These are phyloP conservation scores for Linum trigynum DNA, from an alignment of 345 rosid species.

Conservation along the genomic window DNA sequence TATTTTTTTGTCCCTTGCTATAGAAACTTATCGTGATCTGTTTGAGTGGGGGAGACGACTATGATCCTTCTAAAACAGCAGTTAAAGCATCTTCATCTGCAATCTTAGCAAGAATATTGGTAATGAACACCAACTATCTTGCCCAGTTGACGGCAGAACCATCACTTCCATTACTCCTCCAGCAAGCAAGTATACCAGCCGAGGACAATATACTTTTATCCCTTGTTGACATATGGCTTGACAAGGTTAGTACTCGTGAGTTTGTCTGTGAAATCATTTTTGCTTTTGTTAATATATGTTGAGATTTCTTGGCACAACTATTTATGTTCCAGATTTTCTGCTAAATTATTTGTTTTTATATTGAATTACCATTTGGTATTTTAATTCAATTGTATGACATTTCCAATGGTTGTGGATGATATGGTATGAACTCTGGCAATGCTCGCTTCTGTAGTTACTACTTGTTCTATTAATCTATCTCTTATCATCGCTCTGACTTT, in stretches of 20 bases:
- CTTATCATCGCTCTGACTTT: slow-evolving; percentile 6
- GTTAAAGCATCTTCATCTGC: slow-evolving; percentile 82
- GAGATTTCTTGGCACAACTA: not conserved
- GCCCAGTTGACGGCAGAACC: slow-evolving; percentile 84
- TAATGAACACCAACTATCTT: slow-evolving; percentile 80
- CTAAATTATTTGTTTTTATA: not conserved
- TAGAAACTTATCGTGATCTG: slow-evolving; percentile 78
- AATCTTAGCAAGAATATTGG: slow-evolving; percentile 83
- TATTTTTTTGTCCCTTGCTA: slow-evolving; percentile 13
- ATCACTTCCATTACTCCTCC: slow-evolving; percentile 59
- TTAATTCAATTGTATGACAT: not conserved
- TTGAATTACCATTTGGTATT: not conserved
- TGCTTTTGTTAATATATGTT: not conserved
- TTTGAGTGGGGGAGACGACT: slow-evolving; percentile 82
- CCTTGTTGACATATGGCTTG: slow-evolving; percentile 90
- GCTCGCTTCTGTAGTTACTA: not conserved
- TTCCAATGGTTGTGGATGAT: not conserved
- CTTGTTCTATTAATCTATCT: not conserved
- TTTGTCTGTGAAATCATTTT: not conserved
- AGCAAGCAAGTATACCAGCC: slow-evolving; percentile 59
- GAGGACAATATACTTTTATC: slow-evolving; percentile 76
- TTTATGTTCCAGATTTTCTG: not conserved
- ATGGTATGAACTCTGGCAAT: not conserved
- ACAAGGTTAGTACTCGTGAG: slow-evolving; percentile 50
- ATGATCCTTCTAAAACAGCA: slow-evolving; percentile 70